Percentiles rank a stretch among this genome's conserved stretches.
These are phyloP conservation scores for Colletotrichum sansevieriae DNA, from an alignment of 2,329 filamentous ascomycete species.

Conservation along the genomic window DNA sequence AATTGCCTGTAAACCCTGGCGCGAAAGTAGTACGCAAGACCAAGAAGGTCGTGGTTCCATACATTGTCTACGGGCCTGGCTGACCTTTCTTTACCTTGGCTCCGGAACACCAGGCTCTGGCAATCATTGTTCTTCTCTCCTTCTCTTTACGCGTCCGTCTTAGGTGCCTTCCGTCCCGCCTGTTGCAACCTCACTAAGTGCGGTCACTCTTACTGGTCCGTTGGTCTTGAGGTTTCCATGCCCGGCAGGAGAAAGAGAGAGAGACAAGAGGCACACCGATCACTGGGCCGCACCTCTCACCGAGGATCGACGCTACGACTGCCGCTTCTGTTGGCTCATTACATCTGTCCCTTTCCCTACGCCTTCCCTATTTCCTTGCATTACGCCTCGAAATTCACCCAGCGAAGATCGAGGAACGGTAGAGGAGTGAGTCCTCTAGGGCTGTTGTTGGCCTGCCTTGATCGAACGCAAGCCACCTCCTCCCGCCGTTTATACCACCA, in stretches of 20 bases:
- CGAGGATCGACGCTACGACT: slow-evolving; percentile 38
- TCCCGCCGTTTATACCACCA: background rate
- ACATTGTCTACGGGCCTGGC: background rate
- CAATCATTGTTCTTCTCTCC: background rate
- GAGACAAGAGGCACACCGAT: slow-evolving; percentile 13
- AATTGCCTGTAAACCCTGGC: slow-evolving; percentile 9
- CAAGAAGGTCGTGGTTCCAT: background rate
- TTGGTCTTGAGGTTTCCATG: slow-evolving; percentile 4
- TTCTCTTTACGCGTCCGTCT: background rate
- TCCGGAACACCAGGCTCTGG: background rate
- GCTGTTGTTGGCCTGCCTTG: slow-evolving; percentile 9
- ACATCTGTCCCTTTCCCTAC: slow-evolving; percentile 22
- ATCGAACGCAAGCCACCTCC: slow-evolving; percentile 14
- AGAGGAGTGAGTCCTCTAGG: slow-evolving; percentile 24
- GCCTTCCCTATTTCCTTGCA: background rate
- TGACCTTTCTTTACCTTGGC: slow-evolving; percentile 2
- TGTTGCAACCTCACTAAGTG: background rate
- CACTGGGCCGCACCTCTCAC: slow-evolving; percentile 8
- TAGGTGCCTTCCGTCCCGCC: background rate
- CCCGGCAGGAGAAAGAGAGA: slow-evolving; percentile 13
- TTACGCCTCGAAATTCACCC: slow-evolving; percentile 12
- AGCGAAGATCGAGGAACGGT: slow-evolving; percentile 14
- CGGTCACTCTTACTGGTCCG: slow-evolving; percentile 5
- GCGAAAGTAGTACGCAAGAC: background rate
- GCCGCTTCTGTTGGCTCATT: slow-evolving; percentile 19